Conservation (phyloP, 176 grass and related monocot genomes). For the barley (Hordeum vulgare) region MorexV3_pseudomolecules_assembly NC_058524.1:517856164-517856663, state of each 20-base stretch:
- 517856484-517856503: conserved; percentile 10
- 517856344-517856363: conserved; percentile 94
- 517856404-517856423: neutral
- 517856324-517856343: conserved; percentile 66
- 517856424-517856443: neutral
- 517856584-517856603: conserved; percentile 72
- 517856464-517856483: conserved; percentile 1
- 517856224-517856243: conserved; percentile 36
- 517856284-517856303: conserved; percentile 29
- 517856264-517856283: conserved; percentile 48
- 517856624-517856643: conserved; percentile 98
- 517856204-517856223: conserved; percentile 52
- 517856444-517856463: too few species aligned
- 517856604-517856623: conserved; percentile 78
- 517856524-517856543: conserved; percentile 18
- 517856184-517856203: conserved; percentile 53
- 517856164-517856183: conserved; percentile 14
- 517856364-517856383: conserved; percentile 99
- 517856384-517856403: conserved; percentile 47
- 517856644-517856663: conserved; percentile 98
- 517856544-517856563: conserved; percentile 99
- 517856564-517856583: conserved; percentile 84
- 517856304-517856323: conserved; percentile 44
- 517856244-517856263: conserved; percentile 53
- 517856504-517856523: conserved; percentile 14